Base-by-base conservation (phyloP, 192 early-diverging fungal genomes). In the Geranomyces variabilis region DNA sequence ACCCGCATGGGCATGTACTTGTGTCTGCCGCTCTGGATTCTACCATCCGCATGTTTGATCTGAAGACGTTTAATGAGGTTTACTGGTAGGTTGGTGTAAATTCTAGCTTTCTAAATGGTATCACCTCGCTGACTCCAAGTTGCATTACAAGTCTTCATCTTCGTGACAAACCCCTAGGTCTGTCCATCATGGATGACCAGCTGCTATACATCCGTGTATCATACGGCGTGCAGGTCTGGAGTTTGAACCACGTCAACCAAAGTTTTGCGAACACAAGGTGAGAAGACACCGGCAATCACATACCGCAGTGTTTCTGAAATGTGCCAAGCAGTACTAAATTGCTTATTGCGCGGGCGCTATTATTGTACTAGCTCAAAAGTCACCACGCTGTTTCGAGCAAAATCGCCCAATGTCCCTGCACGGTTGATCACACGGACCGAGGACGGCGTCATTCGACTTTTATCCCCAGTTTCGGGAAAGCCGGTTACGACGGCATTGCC, bases 401-500 rank as follows among this genome's bases (percentile, higher is more conserved):
- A 80, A 70, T 61, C 69, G 13, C 43, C 66, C 0, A 34, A 58
- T 12, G 34, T 31, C 3, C 74, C 74, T 14, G n/a, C 73, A n/a
- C 74, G 78, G 21, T 57, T 86, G 22, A 46, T 86, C 8, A 66
- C 61, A 1, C 59, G 83, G 22, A 76, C 79, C 19, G 77, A 80
- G 24, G 85, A 86, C 57, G 83, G 83, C 15, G 71, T 84, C 5
- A 81, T 82, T 49, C 64, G 85, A 47, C 60, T 86, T 2, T 14
- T 84, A 1, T 77, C 70, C 24, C 82, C 85, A 7, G 53, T 74
- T 7, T 66, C 64, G 28, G 85, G 77, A 44, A 83, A 81, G 57
- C 55, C 81, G 6, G 59, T 86, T 15, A 80, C 82, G 41, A 80
- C 85, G n/a, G 76, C 69, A 24, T 58, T 86, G 17, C 85, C 85